Base-by-base conservation (phyloP, 164 flowering plant species). In the Vitis rotundifolia region DNA sequence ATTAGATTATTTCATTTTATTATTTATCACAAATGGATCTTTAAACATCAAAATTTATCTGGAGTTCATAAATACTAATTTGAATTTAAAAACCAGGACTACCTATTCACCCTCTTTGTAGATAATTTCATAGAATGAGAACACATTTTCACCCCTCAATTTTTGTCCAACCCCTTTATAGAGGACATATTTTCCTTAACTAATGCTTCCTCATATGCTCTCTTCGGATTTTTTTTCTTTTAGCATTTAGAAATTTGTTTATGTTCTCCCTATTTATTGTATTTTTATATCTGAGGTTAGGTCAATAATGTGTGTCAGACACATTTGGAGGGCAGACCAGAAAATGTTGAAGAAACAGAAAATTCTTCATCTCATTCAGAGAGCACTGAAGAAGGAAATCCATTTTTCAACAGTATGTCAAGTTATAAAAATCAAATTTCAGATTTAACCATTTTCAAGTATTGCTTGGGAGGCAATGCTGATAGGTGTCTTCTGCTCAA, bases 401-500 rank as follows among this genome's bases (percentile, higher is more conserved):
- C 81, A 47, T 72, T 59, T 71, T 73, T 70, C 15, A 75, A 75
- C 69, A 78, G 65, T 71, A 69, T 71, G 63, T 67, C 82, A 59
- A 79, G 67, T 53, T 52, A 68, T 16, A 56, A 75, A 68, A 79
- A 68, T 68, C 79, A 80, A 59, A 68, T 86, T 68, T 82, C 98
- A 63, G 99, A 96, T 73, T 16, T 73, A 64, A 77, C 75, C 44
- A 72, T 92, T 62, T 96, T 96, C 70, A 89, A 82, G 68, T 96
- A 93, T 76, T 89, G 95, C 77, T 78, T 96, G 15, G 98, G 86
- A 69, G 82, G 88, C 72, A 76, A 81, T 49, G 49, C 78, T 59
- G 98, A 96, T 68, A 90, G 88, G 74, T 69, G 83, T 59, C 75
- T 83, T 65, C 75, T 93, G 66, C 97, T 96, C 13, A 91, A 85